phyloP scores from a whole-genome alignment of 345 rosid genomes.

The Balakata baccata region DNA sequence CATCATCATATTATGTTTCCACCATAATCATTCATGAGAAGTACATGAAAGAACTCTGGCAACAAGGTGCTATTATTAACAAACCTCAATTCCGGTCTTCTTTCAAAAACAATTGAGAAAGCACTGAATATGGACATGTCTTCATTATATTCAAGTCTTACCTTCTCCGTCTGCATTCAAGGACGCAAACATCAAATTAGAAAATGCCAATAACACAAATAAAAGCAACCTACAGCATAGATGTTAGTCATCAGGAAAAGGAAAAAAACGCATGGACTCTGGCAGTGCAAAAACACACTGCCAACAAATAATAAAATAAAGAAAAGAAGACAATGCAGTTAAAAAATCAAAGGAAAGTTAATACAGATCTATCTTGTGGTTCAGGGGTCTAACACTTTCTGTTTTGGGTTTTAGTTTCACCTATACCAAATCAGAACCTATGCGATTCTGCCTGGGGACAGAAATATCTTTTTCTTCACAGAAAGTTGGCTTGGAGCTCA shows the following conservation, averaged over 20 bases:
- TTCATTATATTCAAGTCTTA: constrained; percentile 55
- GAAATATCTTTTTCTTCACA: neutral
- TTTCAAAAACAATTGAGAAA: constrained; percentile 62
- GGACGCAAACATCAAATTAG: constrained; percentile 19
- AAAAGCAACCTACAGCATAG: neutral
- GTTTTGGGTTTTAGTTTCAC: neutral
- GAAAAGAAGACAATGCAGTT: neutral
- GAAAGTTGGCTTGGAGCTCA: neutral
- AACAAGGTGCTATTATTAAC: neutral
- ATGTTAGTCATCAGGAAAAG: neutral
- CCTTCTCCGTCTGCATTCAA: constrained; percentile 64
- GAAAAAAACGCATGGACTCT: neutral
- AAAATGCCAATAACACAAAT: constrained; percentile 10
- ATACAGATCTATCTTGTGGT: neutral
- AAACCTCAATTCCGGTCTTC: constrained; percentile 86
- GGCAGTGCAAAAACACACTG: neutral
- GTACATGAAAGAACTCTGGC: neutral
- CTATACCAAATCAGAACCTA: neutral
- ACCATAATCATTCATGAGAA: neutral
- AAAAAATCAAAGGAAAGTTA: neutral
- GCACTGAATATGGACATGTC: constrained; percentile 76
- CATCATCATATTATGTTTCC: constrained; percentile 11
- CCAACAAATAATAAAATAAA: neutral
- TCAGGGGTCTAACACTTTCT: neutral
- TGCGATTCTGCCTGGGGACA: neutral